Base-by-base conservation (phyloP, 2,329 filamentous ascomycete species). In the Epicoccum sorghinum region DNA sequence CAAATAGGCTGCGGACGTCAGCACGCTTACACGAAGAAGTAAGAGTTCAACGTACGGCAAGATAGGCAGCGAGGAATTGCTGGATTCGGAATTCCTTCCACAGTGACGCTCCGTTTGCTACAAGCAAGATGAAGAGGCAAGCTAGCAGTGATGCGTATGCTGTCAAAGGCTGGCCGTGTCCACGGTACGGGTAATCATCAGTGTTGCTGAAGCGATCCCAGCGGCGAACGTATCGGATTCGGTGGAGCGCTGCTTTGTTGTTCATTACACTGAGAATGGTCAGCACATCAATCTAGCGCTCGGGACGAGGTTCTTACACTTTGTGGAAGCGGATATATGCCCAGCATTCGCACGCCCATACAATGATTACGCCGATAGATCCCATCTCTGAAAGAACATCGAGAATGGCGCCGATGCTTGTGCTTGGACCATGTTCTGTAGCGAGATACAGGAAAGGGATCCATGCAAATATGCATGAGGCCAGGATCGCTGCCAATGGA, bases 391-490 rank as follows among this genome's bases (percentile, higher is more conserved):
- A 61, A 1, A 79, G 61, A 1, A 77, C 66, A 45, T 77, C 73
- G 10, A 79, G 68, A n/a, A 79, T 46, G 18, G 42, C 49, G 18
- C 52, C 52, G 73, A 75, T 78, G 35, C 30, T 53, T 18, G 51
- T 52, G 23, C 39, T 53, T 22, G 58, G 41, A 39, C 57, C 42
- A 59, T 61, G 24, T 54, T 55, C 57, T 6, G 27, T 48, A 4
- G 40, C 22, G 10, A 78, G 65, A 42, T 76, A 73, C 18, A 78
- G 52, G 41, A 78, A 78, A 2, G 77, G 77, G 8, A 78, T 70
- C 77, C 76, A 79, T 47, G 68, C 65, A 45, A 79, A 78, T n/a
- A 75, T 42, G 2, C 74, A 69, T 2, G 77, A 78, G 18, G 77
- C 61, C 7, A 77, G 59, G 58, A 78, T 70, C 2, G 77, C 75